Base-by-base conservation (phyloP, 768 basidiomycete species). In the Boletus barrowsii region DNA sequence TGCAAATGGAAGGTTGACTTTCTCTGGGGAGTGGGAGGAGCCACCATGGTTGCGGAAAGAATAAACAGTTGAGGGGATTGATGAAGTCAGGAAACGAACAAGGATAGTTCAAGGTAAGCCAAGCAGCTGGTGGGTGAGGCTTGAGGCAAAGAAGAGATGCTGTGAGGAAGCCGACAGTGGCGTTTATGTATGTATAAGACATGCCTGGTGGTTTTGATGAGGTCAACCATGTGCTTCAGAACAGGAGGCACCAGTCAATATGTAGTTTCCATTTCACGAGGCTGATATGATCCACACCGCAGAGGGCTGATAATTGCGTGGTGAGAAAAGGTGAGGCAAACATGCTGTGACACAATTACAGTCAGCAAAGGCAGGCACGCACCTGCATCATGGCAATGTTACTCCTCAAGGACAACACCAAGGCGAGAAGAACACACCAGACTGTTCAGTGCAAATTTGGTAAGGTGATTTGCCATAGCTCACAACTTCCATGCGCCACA, bases 1-100 rank as follows among this genome's bases (percentile, higher is more conserved):
- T 86, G 83, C 39, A 75, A 70, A 69, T 86, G 83, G 63, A 80
- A 75, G 42, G 78, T 74, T 3, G 60, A 60, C 52, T 70, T 70
- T 63, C 73, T 79, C 47, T 67, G 68, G 9, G 72, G 62, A 59
- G 63, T 64, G 37, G 66, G 62, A 22, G 66, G 65, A 47, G 64
- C 48, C n/a, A 69, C 41, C 56, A 70, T 68, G 26, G 44, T 58
- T 18, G 70, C 62, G 55, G 62, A 69, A 32, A 26, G 48, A n/a
- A n/a, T n/a, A n/a, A n/a, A n/a, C n/a, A 41, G 4, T 50, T 29
- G 26, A 50, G 42, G n/a, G 36, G 49, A 47, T 55, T 48, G 42
- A 47, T 54, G 41, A 49, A 48, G 48, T 59, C 49, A 62, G 39
- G 45, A n/a, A 44, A 47, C 22, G 40, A 41, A 48, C 20, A 39